Evolutionary conservation across 768 basidiomycete species (phyloP), one percentile per base, ranked within the genome.

Genomic region (Mycena venus): DNA sequence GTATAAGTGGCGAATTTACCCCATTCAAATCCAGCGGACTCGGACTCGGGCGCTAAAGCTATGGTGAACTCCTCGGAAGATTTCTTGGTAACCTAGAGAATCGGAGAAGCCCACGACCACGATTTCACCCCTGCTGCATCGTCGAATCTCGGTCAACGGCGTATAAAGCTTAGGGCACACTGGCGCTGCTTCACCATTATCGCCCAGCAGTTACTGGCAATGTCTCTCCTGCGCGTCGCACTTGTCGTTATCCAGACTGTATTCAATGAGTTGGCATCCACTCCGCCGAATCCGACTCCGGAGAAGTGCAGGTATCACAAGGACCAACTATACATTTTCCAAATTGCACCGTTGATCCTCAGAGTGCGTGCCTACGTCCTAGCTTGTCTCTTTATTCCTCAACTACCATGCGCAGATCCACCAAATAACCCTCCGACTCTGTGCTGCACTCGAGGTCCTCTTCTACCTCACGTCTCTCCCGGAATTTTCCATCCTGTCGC

Each of bases 221-320:
- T 92, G 90, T 87, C 88, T 61, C 80, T 88, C 70, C 69, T 85
- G 36, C 86, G 91, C 25, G 86, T 87, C 21, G 77, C 81, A 40
- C 87, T 92, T 68, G 85, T 89, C 75, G 76, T 85, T 40, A 70
- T 88, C 40, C 90, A 91, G 73, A 88, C 90, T 2, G 59, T 86
- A 31, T 85, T 83, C 78, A 90, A 91, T 76, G 87, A 90, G 42
- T 75, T 86, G 0, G 91, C 90, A 0, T 89, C 85, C 75, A 89
- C 88, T 0, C 90, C 91, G 0, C 91, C 91, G 2, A 91, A 92
- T 78, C 89, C 89, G 17, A 90, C 90, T 0, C 86, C 85, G 0
- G 69, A 79, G 36, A 89, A 90, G 68, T 84, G 83, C 12, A 84
- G 91, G 9, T 92, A 90, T 77, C 88, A 91, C 79, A 90, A 87